Conservation (phyloP, 441 rosid species). For the Croton laevigatus region DNA sequence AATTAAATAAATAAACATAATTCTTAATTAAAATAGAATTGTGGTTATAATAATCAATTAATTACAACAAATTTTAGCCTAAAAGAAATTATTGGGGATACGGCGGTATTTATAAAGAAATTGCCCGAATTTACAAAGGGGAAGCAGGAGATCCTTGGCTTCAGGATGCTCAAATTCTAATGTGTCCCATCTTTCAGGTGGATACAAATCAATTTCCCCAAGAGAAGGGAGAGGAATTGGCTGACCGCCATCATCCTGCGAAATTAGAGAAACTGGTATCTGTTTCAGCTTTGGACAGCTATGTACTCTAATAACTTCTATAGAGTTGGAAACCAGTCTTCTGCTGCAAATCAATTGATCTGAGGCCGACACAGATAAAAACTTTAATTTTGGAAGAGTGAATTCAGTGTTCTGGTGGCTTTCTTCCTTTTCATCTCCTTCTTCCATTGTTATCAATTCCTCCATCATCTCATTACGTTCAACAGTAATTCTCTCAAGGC, state of each 20-base stretch:
- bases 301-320: not conserved
- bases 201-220: not conserved
- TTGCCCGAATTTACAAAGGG: not conserved
- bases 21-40: too few species aligned
- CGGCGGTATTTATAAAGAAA: too few species aligned
- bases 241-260: not conserved
- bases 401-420: too few species aligned
- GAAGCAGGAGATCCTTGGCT: slow-evolving; percentile 8
- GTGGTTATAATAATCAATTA: too few species aligned
- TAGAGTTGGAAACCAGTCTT: slow-evolving; percentile 9
- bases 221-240: slow-evolving; percentile 5
- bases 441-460: slow-evolving; percentile 21
- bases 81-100: too few species aligned
- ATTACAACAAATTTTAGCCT: too few species aligned
- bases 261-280: slow-evolving; percentile 20
- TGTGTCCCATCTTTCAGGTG: slow-evolving; percentile 18
- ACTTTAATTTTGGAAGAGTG: slow-evolving; percentile 16
- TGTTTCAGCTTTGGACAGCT: slow-evolving; percentile 17
- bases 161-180: slow-evolving; percentile 21
- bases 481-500: slow-evolving; percentile 12
- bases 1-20: too few species aligned
- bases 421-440: not conserved
- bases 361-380: not conserved
- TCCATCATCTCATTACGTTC: not conserved
- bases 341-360: slow-evolving; percentile 19